phyloP scores from a whole-genome alignment of 2,329 filamentous ascomycete genomes.

The Teratosphaeria epicoccoides region DNA sequence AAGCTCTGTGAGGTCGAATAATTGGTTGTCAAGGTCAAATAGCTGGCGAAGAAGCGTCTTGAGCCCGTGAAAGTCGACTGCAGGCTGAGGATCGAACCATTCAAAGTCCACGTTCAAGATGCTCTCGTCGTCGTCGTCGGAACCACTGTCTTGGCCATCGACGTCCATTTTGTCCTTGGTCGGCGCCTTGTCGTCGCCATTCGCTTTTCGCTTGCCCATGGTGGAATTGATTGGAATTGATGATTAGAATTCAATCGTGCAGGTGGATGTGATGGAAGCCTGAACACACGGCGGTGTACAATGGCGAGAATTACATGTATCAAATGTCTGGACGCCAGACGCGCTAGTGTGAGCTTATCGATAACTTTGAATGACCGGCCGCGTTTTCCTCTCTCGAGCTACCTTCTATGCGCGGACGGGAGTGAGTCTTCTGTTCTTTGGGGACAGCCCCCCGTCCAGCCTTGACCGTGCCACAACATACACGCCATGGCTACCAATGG shows the following conservation, averaged over 20 bases:
- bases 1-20: constrained; percentile 80
- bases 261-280: not conserved
- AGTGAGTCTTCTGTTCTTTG: not conserved
- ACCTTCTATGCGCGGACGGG: no score
- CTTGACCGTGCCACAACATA: not conserved
- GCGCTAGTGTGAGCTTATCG: not conserved
- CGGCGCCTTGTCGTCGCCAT: constrained; percentile 37
- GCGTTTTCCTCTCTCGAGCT: not conserved
- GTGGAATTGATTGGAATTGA: constrained; percentile 11
- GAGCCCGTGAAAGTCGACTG: constrained; percentile 88
- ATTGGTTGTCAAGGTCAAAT: constrained; percentile 73
- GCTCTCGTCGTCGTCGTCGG: constrained; percentile 15
- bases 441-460: not conserved
- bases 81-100: constrained; percentile 90
- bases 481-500: not conserved
- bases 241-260: no score
- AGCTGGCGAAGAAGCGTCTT: constrained; percentile 85
- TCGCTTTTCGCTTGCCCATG: constrained; percentile 44
- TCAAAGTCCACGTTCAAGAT: constrained; percentile 74
- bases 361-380: not conserved
- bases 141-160: constrained; percentile 24
- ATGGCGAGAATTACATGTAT: no score
- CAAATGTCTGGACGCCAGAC: not conserved
- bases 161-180: constrained; percentile 32
- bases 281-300: no score